Evolutionary conservation across 2,329 filamentous ascomycete species (phyloP), one percentile per base, ranked within the genome.

Genomic region (Botrytis hyacinthi): DNA sequence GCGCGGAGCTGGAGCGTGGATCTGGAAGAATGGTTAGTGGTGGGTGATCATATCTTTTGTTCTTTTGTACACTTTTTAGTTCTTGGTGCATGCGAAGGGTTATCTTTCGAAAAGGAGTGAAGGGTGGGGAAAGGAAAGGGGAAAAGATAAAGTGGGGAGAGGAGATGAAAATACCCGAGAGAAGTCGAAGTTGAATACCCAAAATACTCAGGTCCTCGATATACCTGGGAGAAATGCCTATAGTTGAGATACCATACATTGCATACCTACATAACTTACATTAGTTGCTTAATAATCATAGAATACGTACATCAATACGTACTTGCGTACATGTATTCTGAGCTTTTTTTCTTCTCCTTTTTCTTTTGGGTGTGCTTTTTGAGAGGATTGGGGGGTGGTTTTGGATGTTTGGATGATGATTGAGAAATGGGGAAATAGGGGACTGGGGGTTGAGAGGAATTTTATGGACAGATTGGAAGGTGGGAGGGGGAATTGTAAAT

Each of bases 151-250:
- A 14, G 18, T 35, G 32, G 32, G 29, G 57, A 60, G 20, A 60
- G 10, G 18, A 60, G 59, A 60, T 60, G 12, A 60, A 60, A 35
- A 60, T 60, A 60, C 59, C 59, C 59, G 59, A 60, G 57, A 60
- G 20, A 60, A 60, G 59, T 37, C 9, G 35, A 60, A 60, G 32
- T 35, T 22, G 48, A 54, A 59, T 59, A 59, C 57, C 29, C 29
- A 32, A 59, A 29, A 59, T 59, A 59, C 57, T 59, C 57, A 59
- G 29, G 29, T 59, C 6, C 54, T 59, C 29, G n/a, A 59, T 29
- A 32, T 59, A 59, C 54, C 29, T 32, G 26, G 26, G 12, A n/a
- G 8, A 59, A 59, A 59, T 59, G 20, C 57, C 57, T 35, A 59
- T 22, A 59, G 18, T 59, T 59, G 29, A 59, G 57, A 59, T 59